Conservation (phyloP, 352 stramenopile genomes). For the Globisporangium polare region DNA sequence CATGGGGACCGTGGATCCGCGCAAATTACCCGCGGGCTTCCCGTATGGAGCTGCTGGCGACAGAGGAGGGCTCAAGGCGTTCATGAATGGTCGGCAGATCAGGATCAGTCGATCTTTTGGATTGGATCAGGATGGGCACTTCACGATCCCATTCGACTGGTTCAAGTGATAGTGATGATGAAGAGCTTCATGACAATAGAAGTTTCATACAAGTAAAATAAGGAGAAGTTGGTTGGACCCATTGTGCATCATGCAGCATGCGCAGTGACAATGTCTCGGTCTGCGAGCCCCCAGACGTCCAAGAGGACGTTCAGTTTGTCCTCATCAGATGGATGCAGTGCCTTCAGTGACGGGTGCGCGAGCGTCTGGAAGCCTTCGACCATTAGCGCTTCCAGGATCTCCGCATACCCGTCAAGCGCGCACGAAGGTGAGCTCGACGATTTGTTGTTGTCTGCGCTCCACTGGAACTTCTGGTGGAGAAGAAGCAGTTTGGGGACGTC, state of each 20-base stretch:
- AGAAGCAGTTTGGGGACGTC: background rate
- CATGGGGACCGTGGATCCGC: conserved; percentile 8
- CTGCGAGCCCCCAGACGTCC: conserved; percentile 24
- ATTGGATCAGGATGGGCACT: conserved; percentile 38
- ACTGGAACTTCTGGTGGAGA: background rate
- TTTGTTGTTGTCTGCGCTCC: background rate
- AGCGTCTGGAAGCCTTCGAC: conserved; percentile 20
- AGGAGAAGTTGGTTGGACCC: too few relatives aligned
- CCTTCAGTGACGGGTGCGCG: conserved; percentile 11
- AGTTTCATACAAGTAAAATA: too few relatives aligned
- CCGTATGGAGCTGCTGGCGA: conserved; percentile 12
- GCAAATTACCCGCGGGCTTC: conserved; percentile 8
- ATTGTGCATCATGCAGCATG: background rate
- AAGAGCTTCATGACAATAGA: background rate
- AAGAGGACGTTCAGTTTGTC: conserved; percentile 19
- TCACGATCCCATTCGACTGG: conserved; percentile 41
- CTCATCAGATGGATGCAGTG: conserved; percentile 17
- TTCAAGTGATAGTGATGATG: conserved; percentile 9
- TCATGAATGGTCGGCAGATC: conserved; percentile 25
- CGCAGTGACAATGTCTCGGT: conserved; percentile 12
- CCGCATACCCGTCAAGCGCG: background rate
- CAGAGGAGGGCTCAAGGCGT: conserved; percentile 12
- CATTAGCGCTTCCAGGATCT: conserved; percentile 10
- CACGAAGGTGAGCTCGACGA: background rate
- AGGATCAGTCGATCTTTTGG: conserved; percentile 34